Conservation (phyloP, 2,329 filamentous ascomycete species). For the Colletotrichum incanum region DNA sequence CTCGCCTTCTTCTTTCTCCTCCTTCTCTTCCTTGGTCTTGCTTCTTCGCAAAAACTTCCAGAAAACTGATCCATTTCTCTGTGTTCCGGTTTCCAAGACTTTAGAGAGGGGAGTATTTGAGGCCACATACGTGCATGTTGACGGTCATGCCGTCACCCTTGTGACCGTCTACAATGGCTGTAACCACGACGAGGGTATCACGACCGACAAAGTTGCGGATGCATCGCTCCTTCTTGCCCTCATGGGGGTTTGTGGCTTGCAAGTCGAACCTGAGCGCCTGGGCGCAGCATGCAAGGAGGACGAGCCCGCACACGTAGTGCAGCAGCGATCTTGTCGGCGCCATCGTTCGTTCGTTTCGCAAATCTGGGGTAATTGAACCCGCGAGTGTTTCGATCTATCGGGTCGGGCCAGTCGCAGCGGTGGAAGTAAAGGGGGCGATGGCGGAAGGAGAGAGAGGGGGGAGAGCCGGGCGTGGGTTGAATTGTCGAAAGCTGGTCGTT, state of each 20-base stretch:
- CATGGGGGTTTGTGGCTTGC: slow-evolving; percentile 74
- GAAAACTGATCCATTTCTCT: neutral
- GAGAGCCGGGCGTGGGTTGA: slow-evolving; percentile 18
- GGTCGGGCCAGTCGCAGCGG: slow-evolving; percentile 1
- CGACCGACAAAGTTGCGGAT: slow-evolving; percentile 95
- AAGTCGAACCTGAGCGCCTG: slow-evolving; percentile 95
- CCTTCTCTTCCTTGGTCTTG: neutral
- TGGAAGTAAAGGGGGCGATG: slow-evolving; percentile 47
- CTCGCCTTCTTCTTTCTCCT: neutral
- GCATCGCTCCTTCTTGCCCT: slow-evolving; percentile 84
- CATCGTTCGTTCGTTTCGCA: slow-evolving; percentile 55
- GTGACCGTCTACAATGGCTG: slow-evolving; percentile 86
- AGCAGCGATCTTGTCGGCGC: slow-evolving; percentile 67
- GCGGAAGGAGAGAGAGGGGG: slow-evolving; percentile 57
- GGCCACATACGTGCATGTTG: slow-evolving; percentile 86
- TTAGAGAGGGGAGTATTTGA: neutral
- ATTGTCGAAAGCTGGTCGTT: slow-evolving; percentile 27
- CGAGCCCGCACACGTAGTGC: slow-evolving; percentile 71
- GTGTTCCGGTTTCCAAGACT: neutral
- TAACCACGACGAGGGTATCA: slow-evolving; percentile 96
- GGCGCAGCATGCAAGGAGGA: slow-evolving; percentile 69
- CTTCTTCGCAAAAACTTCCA: neutral
- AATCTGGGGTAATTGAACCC: neutral
- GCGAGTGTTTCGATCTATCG: slow-evolving; percentile 4
- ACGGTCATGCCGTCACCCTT: slow-evolving; percentile 93